Evolutionary conservation across 106 monocot genomes (phyloP), one percentile per base, ranked within the genome.

Genomic region (Ottelia alismoides): DNA sequence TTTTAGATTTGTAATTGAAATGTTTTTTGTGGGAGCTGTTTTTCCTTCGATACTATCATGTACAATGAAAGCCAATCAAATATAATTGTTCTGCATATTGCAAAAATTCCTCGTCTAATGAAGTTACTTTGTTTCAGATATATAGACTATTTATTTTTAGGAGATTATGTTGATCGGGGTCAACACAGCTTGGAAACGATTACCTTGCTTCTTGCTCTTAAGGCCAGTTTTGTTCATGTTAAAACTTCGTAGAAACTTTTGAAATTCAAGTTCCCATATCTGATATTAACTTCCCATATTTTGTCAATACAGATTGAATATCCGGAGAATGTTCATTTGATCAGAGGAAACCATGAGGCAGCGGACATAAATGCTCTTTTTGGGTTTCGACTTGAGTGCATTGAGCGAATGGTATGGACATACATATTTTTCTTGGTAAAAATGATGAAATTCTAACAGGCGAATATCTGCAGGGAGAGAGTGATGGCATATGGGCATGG

Each of bases 161-260:
- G 98, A 45, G 98, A 98, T 74, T 98, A 98, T 74, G 98, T 98
- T 61, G 98, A 98, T 66, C 85, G 98, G 48, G 98, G 98, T 12
- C 98, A 98, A 70, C 98, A 98, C 64, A 98, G 98, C 78, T 70
- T 98, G 65, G 98, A 98, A 74, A 98, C 85, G 14, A 98, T 98
- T 51, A 68, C 72, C 43, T 85, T 98, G 65, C 90, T 98, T 52
- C 79, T 98, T 76, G 98, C 98, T 30, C 46, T 98, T 29, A 98
- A 98, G 96, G 96, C n/a, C n/a, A 14, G 20, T n/a, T n/a, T n/a
- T n/a, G n/a, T n/a, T n/a, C n/a, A n/a, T n/a, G n/a, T n/a, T n/a
- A n/a, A n/a, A n/a, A n/a, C n/a, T n/a, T n/a, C n/a, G n/a, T n/a
- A 7, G 35, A 7, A 7, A 14, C n/a, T 43, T 7, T 43, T 43